Evolutionary conservation across 352 stramenopile species (phyloP), one percentile per base, ranked within the genome.

Genomic region (Globisporangium takayamanum): DNA sequence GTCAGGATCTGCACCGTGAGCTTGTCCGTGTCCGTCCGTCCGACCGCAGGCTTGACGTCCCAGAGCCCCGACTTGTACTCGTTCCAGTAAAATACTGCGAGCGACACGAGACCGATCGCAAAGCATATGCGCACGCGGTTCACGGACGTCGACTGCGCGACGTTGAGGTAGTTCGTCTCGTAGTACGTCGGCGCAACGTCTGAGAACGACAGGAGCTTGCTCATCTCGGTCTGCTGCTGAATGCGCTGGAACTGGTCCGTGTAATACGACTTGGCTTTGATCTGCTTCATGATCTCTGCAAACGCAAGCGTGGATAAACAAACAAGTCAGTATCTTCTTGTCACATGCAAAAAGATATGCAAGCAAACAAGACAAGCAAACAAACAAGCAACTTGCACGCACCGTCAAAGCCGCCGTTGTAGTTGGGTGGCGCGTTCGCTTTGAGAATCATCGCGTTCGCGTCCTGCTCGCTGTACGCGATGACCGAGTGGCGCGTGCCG

Each of bases 181-280:
- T 88, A 92, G 54, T 74, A 73, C 36, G 69, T 78, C 16, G 76
- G 78, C 12, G 62, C 70, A 2, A 80, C 59, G 55, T 87, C 70
- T 25, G 70, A 82, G 66, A 92, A 92, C 49, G 69, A 84, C 22
- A 92, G 68, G 25, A 73, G 65, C 25, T 70, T 70, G 56, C 60
- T 68, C 79, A 92, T 92, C 50, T 73, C 80, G 12, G 80, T 88
- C 55, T 89, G 82, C 61, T 84, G 67, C 67, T 92, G 82, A 59
- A 92, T 87, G 45, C 76, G 76, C 55, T 87, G 79, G 68, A 92
- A 92, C 66, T 92, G 82, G 51, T 80, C 53, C 50, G 77, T 86
- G 66, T 85, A 89, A 64, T 88, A 92, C 50, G 82, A 78, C 57
- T 89, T 88, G 54, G 76, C 78, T 53, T 83, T 83, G 59, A 89